phyloP scores from a whole-genome alignment of 2,329 filamentous ascomycete species.

The Scedosporium boydii region DNA sequence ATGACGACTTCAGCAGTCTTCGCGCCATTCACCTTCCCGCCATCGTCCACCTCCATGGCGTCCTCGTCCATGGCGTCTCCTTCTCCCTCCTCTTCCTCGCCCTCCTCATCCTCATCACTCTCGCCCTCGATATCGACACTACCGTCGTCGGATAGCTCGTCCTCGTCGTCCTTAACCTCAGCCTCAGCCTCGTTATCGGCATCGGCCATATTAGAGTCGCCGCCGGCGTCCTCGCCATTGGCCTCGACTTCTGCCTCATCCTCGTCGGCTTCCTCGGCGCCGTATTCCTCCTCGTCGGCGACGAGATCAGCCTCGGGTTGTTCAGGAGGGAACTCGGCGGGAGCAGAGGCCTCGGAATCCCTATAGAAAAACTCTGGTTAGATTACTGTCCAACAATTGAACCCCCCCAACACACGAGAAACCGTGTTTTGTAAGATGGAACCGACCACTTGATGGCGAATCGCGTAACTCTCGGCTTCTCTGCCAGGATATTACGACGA shows the following conservation, averaged over 20 bases:
- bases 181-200: conserved; percentile 42
- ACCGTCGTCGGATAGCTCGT: conserved; percentile 61
- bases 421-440: neutral
- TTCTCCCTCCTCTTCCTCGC: conserved; percentile 43
- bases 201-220: conserved; percentile 69
- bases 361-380: conserved; percentile 32
- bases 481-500: conserved; percentile 81
- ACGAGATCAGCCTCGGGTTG: conserved; percentile 88
- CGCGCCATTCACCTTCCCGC: conserved; percentile 3
- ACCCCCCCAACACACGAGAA: neutral
- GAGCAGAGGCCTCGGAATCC: conserved; percentile 96
- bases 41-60: conserved; percentile 16
- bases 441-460: conserved; percentile 97
- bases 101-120: conserved; percentile 62
- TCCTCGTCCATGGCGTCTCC: conserved; percentile 44
- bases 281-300: conserved; percentile 82
- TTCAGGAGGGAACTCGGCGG: conserved; percentile 91
- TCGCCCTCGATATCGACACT: conserved; percentile 74
- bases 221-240: conserved; percentile 42
- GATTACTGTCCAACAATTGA: neutral
- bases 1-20: conserved; percentile 4
- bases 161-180: conserved; percentile 45
- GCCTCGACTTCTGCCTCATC: conserved; percentile 48
- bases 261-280: conserved; percentile 77
- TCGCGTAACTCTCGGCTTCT: conserved; percentile 94